A percentile compares a stretch with the other conserved stretches of the same genome.
Evolutionary conservation across 148 eudicot genomes (phyloP).

Genomic region (Spergularia marina): DNA sequence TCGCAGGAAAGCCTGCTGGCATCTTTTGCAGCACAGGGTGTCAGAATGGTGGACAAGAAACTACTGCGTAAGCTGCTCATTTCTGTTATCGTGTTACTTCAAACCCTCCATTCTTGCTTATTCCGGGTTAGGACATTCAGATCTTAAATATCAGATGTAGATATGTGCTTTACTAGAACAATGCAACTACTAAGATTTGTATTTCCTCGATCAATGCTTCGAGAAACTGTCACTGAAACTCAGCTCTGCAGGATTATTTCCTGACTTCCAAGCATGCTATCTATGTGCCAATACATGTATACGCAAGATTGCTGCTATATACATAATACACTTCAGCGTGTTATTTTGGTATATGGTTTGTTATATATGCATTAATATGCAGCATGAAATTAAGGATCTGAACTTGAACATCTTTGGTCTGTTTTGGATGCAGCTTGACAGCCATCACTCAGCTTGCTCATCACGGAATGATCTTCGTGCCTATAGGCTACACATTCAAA

Average conservation of each 20-base stretch:
- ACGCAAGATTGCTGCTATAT: no score
- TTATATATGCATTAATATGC: background rate
- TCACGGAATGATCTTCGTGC: conserved; percentile 81
- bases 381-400: no score
- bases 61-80: conserved; percentile 54
- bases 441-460: conserved; percentile 74
- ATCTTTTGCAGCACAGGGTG: conserved; percentile 68
- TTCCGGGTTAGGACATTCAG: background rate
- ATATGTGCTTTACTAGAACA: no score
- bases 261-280: background rate
- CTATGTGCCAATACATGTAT: no score
- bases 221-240: no score
- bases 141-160: background rate
- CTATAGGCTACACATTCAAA: conserved; percentile 74
- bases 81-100: background rate
- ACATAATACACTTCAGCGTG: no score
- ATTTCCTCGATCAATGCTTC: no score
- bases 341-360: background rate
- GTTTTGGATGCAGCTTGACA: conserved; percentile 52
- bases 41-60: conserved; percentile 89
- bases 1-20: conserved; percentile 82
- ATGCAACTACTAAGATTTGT: no score
- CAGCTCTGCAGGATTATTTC: background rate
- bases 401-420: background rate
- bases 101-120: background rate